Conservation (phyloP, 257 asterid species). For the Solanum paucissectum region DNA sequence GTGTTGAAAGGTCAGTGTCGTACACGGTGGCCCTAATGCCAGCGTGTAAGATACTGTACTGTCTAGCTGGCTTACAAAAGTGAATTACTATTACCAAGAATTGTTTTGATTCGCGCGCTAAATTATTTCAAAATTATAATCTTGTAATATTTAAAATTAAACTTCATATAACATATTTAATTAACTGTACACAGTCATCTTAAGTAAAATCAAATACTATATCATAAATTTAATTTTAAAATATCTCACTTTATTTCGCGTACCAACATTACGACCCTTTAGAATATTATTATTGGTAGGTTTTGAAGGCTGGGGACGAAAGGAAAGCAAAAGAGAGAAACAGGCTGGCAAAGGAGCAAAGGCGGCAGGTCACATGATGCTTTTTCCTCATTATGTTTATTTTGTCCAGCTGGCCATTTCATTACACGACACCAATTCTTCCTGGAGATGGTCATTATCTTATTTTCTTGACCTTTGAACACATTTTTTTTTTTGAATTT, state of each 20-base stretch:
- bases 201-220: not conserved
- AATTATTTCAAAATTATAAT: not conserved
- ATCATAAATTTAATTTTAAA: no score
- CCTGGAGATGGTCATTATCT: not conserved
- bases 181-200: fast-evolving
- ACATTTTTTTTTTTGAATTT: not conserved
- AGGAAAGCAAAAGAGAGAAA: not conserved
- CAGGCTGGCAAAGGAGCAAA: not conserved
- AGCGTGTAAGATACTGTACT: conserved; percentile 17
- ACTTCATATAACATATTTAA: not conserved
- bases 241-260: not conserved
- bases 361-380: not conserved
- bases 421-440: not conserved
- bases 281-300: not conserved
- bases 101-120: not conserved
- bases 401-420: not conserved
- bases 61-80: conserved; percentile 32
- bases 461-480: not conserved
- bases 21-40: conserved; percentile 43
- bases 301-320: not conserved
- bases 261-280: not conserved
- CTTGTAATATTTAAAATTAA: not conserved
- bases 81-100: not conserved
- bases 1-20: conserved; percentile 25
- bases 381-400: not conserved